phyloP scores from a whole-genome alignment of 2,329 filamentous ascomycete species.

The Fusarium neocosmosporiellum region DNA sequence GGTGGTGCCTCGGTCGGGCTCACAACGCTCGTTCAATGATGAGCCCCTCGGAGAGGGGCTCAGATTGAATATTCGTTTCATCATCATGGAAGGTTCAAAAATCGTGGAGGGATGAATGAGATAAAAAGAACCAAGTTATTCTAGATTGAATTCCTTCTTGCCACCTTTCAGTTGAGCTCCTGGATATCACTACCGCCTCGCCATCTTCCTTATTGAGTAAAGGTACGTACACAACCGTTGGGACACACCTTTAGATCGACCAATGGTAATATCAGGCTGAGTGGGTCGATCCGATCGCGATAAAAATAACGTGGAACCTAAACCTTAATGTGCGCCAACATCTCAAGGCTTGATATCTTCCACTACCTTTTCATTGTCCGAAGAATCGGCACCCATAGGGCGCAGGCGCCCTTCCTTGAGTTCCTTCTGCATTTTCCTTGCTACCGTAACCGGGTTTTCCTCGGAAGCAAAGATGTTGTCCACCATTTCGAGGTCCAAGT shows the following conservation, averaged over 20 bases:
- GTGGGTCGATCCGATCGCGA: neutral
- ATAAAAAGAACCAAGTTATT: too few species aligned
- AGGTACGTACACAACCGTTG: neutral
- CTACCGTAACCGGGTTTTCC: conserved; percentile 11
- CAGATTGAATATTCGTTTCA: neutral
- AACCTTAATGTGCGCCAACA: neutral
- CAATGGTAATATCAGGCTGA: neutral
- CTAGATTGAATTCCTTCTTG: too few species aligned
- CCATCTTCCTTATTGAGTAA: neutral
- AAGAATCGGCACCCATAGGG: conserved; percentile 11
- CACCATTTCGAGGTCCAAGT: conserved; percentile 10
- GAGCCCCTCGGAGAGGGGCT: neutral
- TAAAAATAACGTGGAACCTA: neutral
- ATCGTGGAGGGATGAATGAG: too few species aligned
- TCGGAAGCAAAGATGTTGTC: conserved; percentile 19
- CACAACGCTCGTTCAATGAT: too few species aligned
- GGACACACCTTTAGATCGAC: neutral
- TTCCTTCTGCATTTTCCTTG: conserved; percentile 10
- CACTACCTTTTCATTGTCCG: conserved; percentile 15
- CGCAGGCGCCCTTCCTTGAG: conserved; percentile 19
- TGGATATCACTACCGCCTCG: neutral
- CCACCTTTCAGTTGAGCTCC: neutral
- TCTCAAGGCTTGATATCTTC: conserved; percentile 5
- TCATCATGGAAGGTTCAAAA: too few species aligned
- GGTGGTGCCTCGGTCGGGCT: neutral